Evolutionary conservation across 164 flowering plant species (phyloP).

Genomic region (Tinospora cordifolia): DNA sequence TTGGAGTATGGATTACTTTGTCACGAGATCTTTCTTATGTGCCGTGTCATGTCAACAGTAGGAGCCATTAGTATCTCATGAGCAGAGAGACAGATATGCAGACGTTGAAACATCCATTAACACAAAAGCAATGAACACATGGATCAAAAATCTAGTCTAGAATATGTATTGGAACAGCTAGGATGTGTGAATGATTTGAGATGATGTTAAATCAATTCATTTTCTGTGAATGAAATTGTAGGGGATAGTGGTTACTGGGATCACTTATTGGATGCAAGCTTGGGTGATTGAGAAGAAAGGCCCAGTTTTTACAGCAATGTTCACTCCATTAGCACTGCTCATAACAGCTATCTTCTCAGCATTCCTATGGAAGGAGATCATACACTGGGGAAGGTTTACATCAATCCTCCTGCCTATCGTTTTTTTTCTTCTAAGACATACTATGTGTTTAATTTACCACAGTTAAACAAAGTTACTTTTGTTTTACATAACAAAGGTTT

Average conservation of each 20-base stretch:
- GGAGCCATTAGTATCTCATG: neutral
- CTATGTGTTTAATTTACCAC: too few species aligned
- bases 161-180: neutral
- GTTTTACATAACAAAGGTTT: too few species aligned
- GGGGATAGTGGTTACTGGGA: constrained; percentile 54
- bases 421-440: too few species aligned
- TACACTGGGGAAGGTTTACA: constrained; percentile 46
- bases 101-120: neutral
- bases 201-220: neutral
- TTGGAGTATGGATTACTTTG: too few species aligned
- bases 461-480: too few species aligned
- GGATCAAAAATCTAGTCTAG: neutral
- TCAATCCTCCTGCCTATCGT: neutral
- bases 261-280: constrained; percentile 49
- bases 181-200: neutral
- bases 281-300: constrained; percentile 67
- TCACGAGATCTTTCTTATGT: neutral
- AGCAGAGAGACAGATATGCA: neutral
- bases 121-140: constrained; percentile 1
- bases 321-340: constrained; percentile 60
- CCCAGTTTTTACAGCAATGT: constrained; percentile 52
- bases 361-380: constrained; percentile 45
- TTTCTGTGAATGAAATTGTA: constrained; percentile 19
- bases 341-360: constrained; percentile 51
- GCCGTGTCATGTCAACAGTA: neutral